phyloP scores from a whole-genome alignment of 2,329 filamentous ascomycete genomes.

The Ophioceras dolichostomum region DNA sequence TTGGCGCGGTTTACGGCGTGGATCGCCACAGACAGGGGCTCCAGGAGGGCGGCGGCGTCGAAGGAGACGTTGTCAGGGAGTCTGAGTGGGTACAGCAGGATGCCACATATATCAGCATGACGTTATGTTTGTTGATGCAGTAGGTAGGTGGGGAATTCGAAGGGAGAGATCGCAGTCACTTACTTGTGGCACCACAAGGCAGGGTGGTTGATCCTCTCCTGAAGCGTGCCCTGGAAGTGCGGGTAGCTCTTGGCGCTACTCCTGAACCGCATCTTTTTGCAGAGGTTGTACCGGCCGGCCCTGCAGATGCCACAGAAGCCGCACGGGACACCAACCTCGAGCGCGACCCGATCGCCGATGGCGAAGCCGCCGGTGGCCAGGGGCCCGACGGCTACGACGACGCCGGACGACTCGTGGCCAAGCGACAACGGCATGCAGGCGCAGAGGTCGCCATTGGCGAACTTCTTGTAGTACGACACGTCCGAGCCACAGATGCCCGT shows the following conservation, averaged over 20 bases:
- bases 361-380: slow-evolving; percentile 38
- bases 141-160: neutral
- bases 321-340: slow-evolving; percentile 44
- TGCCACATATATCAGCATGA: too few relatives aligned
- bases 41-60: slow-evolving; percentile 46
- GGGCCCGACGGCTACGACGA: slow-evolving; percentile 42
- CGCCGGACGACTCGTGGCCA: slow-evolving; percentile 49
- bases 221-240: slow-evolving; percentile 50
- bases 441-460: slow-evolving; percentile 58
- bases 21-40: slow-evolving; percentile 49
- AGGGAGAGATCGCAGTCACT: slow-evolving; percentile 9
- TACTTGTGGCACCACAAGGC: slow-evolving; percentile 51
- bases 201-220: slow-evolving; percentile 50
- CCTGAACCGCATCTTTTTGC: slow-evolving; percentile 48
- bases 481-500: slow-evolving; percentile 62
- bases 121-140: too few relatives aligned
- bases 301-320: slow-evolving; percentile 37
- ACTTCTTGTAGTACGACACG: slow-evolving; percentile 60
- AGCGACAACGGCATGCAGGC: slow-evolving; percentile 53
- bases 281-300: slow-evolving; percentile 47
- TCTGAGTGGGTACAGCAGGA: too few relatives aligned
- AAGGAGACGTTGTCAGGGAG: slow-evolving; percentile 47
- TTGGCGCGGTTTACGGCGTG: slow-evolving; percentile 46
- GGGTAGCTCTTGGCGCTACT: slow-evolving; percentile 51
- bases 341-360: slow-evolving; percentile 44